These are phyloP conservation scores for Penicillium sp. DNA, from an alignment of 2,329 filamentous ascomycete species.

Conservation along the genomic window DNA sequence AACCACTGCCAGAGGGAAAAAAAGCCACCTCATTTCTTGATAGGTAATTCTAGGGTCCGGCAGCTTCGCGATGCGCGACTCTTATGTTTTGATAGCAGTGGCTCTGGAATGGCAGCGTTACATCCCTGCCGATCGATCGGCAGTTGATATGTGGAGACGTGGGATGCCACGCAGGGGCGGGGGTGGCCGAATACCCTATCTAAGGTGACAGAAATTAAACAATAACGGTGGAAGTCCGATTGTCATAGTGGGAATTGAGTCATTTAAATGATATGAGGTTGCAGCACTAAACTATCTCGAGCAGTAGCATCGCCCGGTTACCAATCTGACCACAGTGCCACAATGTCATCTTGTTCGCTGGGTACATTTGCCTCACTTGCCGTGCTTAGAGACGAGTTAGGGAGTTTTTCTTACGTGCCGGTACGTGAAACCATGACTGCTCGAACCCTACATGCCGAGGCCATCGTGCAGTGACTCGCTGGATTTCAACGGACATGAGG, in stretches of 20 bases:
- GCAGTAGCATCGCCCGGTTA: background rate
- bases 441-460: slow-evolving; percentile 22
- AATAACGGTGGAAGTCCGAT: background rate
- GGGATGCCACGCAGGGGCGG: slow-evolving; percentile 9
- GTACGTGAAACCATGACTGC: slow-evolving; percentile 22
- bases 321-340: background rate
- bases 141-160: slow-evolving; percentile 4
- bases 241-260: background rate
- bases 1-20: slow-evolving; percentile 11
- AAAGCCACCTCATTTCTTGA: slow-evolving; percentile 17
- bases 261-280: background rate
- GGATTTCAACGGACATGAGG: slow-evolving; percentile 17
- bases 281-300: background rate
- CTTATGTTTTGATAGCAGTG: slow-evolving; percentile 1
- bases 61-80: background rate
- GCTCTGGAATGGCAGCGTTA: slow-evolving; percentile 17
- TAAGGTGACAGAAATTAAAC: background rate
- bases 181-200: background rate
- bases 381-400: background rate
- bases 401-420: slow-evolving; percentile 6
- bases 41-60: background rate
- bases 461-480: slow-evolving; percentile 20
- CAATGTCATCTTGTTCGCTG: background rate
- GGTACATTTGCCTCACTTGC: no score
- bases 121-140: slow-evolving; percentile 15